Conservation (phyloP, 2,329 filamentous ascomycete genomes). For the Clarireedia homoeocarpa region DNA sequence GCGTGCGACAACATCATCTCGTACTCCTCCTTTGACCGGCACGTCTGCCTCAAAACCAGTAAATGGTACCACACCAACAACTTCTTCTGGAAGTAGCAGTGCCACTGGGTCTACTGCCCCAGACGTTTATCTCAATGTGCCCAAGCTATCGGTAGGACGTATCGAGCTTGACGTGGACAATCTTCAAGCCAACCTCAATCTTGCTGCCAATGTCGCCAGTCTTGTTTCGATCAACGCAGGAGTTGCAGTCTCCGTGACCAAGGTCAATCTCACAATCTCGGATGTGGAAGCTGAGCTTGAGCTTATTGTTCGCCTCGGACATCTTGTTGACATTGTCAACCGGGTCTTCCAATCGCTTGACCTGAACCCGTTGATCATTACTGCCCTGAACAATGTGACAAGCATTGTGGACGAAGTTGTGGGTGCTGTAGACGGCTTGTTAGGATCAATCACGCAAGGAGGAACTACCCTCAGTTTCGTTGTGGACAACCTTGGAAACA, state of each 20-base stretch:
- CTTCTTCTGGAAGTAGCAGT: constrained; percentile 4
- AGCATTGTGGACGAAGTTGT: no score
- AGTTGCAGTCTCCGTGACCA: constrained; percentile 37
- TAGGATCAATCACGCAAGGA: no score
- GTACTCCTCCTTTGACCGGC: no score
- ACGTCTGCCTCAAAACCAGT: no score
- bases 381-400: constrained; percentile 27
- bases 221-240: constrained; percentile 46
- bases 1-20: no score
- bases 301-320: constrained; percentile 50
- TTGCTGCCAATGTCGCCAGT: constrained; percentile 48
- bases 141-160: constrained; percentile 47
- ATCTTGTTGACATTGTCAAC: constrained; percentile 54
- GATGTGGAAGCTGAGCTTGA: constrained; percentile 53
- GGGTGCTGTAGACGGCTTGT: no score
- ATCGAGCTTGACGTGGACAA: constrained; percentile 55
- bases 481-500: constrained; percentile 55
- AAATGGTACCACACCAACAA: neutral
- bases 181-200: constrained; percentile 49
- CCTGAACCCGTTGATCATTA: constrained; percentile 52
- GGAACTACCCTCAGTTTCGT: constrained; percentile 41
- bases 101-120: constrained; percentile 33
- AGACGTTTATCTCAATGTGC: constrained; percentile 51
- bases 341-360: constrained; percentile 51
- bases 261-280: constrained; percentile 53